phyloP scores from a whole-genome alignment of 352 stramenopile species.

The Nothophytophthora sp. region DNA sequence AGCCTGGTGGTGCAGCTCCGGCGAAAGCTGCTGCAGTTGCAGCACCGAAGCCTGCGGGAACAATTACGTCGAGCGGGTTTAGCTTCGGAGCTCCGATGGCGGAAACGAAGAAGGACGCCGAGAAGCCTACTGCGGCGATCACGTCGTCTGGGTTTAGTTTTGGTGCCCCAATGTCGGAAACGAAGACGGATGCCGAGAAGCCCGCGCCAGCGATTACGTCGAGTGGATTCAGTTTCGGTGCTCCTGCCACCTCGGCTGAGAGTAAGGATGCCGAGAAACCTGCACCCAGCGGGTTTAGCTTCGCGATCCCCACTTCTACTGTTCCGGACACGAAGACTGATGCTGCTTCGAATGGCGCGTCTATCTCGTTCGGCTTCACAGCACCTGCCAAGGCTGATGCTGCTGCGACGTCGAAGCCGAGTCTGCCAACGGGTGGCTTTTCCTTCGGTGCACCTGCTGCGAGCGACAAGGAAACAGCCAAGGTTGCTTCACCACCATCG shows the following conservation, averaged over 20 bases:
- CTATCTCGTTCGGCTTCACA: slow-evolving; percentile 33
- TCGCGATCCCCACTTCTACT: slow-evolving; percentile 9
- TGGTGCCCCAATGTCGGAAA: slow-evolving; percentile 22
- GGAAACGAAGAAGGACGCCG: slow-evolving; percentile 15
- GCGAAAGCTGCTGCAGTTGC: slow-evolving; percentile 5
- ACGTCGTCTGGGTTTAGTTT: slow-evolving; percentile 49
- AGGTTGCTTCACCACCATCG: slow-evolving; percentile 13
- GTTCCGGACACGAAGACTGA: slow-evolving; percentile 2
- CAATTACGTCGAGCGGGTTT: slow-evolving; percentile 28
- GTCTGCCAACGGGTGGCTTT: no score
- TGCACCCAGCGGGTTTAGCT: slow-evolving; percentile 18
- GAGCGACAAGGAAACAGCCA: slow-evolving; percentile 4
- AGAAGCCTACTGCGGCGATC: slow-evolving; percentile 21
- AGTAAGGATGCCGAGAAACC: slow-evolving; percentile 18
- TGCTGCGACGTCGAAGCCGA: slow-evolving; percentile 11
- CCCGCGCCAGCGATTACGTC: slow-evolving; percentile 18
- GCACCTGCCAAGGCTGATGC: slow-evolving; percentile 20
- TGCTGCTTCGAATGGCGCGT: slow-evolving; percentile 10
- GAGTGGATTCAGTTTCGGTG: slow-evolving; percentile 22
- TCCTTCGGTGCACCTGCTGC: slow-evolving; percentile 8
- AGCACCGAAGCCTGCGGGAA: slow-evolving; percentile 10
- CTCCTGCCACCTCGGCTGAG: slow-evolving; percentile 2
- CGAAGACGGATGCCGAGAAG: slow-evolving; percentile 25
- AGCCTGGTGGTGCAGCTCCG: slow-evolving; percentile 28
- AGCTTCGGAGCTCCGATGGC: slow-evolving; percentile 27